Evolutionary conservation across 2,329 filamentous ascomycete genomes (phyloP), one percentile per base, ranked within the genome.

Genomic region (Neurospora sp.): DNA sequence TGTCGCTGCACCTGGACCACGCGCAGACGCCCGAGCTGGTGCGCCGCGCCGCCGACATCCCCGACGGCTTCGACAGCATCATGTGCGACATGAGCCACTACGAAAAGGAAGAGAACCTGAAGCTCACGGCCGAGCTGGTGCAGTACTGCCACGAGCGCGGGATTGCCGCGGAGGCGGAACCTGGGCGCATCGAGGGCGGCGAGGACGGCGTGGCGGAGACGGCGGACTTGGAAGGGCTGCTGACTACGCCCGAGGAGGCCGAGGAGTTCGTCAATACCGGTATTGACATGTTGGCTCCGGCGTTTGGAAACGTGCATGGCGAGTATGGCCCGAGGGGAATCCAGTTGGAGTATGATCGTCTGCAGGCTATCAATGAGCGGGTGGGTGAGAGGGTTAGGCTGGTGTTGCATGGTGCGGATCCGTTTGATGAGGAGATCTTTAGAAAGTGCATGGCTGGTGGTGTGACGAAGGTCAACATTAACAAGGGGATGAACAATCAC

Each of bases 231-330:
- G 74, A 83, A 82, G 77, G 84, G 74, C 66, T 79, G 78, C 71
- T 92, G 73, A 93, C 90, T 0, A 92, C 89, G 0, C 84, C 87
- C 0, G 89, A 91, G 72, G 87, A 93, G 79, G 89, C 88, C 8
- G 84, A 88, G 72, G 87, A 91, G 75, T 93, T 93, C 74, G 85
- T 92, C 4, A 84, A 82, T 2, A 91, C 89, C 11, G 91, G 90
- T 0, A 91, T 93, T 75, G 88, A 93, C 75, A 90, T 89, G 81
- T 81, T 93, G 15, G 91, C 91, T 2, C 91, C 91, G 0, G 89
- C 89, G 0, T 92, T 93, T 80, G 91, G 91, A 3, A 93, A 92
- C 75, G 88, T 93, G 65, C 91, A 93, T 79, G 91, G 91, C 6
- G 87, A 89, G 74, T 92, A 93, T 78, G 90, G 90, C 0, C 84